These are phyloP conservation scores for Klebsormidium nitens DNA, from an alignment of 139 green algal species.

Conservation along the genomic window DNA sequence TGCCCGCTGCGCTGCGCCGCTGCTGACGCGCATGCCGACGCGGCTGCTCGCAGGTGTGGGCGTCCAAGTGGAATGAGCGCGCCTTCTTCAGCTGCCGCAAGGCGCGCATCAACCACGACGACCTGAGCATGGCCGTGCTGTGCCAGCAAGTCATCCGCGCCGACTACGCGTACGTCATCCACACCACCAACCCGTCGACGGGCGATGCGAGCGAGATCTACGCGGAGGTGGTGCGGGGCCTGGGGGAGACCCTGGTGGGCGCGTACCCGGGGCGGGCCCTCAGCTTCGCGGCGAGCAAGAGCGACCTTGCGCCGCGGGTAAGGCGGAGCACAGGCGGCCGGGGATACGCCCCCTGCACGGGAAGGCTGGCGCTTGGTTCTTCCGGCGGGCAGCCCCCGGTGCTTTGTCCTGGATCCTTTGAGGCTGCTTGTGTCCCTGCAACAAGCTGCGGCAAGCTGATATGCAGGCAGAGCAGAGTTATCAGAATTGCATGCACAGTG, in stretches of 20 bases:
- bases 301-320: too few relatives aligned
- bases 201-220: conserved; percentile 81
- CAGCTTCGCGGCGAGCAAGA: conserved; percentile 47
- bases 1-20: too few relatives aligned
- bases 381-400: too few relatives aligned
- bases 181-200: conserved; percentile 90
- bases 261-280: conserved; percentile 85
- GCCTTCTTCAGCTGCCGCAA: conserved; percentile 74
- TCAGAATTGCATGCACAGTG: too few relatives aligned
- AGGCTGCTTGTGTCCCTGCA: too few relatives aligned
- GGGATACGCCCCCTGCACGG: too few relatives aligned
- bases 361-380: too few relatives aligned
- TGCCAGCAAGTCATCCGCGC: conserved; percentile 87
- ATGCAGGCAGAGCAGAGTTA: too few relatives aligned
- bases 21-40: neutral
- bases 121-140: conserved; percentile 96
- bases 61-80: conserved; percentile 96
- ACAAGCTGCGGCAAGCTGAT: too few relatives aligned
- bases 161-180: conserved; percentile 97
- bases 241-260: conserved; percentile 93
- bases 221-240: conserved; percentile 87
- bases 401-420: too few relatives aligned
- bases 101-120: conserved; percentile 50
- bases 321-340: too few relatives aligned
- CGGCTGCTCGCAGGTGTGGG: conserved; percentile 71